These are phyloP conservation scores for Rhodotorula toruloides DNA, from an alignment of 768 basidiomycete genomes.

Conservation along the genomic window DNA sequence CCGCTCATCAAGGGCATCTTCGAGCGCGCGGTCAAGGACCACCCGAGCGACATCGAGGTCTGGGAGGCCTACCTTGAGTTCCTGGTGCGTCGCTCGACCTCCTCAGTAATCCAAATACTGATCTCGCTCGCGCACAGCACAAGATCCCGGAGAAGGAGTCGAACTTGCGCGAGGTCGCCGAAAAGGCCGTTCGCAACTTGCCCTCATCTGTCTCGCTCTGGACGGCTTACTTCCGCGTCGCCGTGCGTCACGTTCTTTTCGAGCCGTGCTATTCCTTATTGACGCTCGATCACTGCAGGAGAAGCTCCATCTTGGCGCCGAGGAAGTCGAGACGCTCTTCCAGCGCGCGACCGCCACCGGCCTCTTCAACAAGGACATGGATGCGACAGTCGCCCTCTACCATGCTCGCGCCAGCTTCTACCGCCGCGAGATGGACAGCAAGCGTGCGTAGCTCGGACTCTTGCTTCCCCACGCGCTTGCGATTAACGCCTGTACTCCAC, in stretches of 20 bases:
- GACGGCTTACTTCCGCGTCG: constrained; percentile 6
- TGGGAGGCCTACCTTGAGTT: constrained; percentile 72
- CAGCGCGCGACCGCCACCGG: constrained; percentile 22
- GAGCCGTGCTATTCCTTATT: background rate
- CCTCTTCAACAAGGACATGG: constrained; percentile 52
- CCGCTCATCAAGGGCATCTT: constrained; percentile 38
- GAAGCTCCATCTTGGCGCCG: constrained; percentile 2
- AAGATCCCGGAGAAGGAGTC: constrained; percentile 10
- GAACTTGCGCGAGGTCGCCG: constrained; percentile 8
- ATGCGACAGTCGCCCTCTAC: constrained; percentile 61
- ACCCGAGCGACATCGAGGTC: constrained; percentile 31
- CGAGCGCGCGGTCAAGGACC: constrained; percentile 37
- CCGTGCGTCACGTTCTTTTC: constrained; percentile 3
- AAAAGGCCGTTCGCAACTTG: constrained; percentile 22
- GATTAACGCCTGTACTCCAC: background rate
- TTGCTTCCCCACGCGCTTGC: background rate
- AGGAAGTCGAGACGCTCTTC: constrained; percentile 25
- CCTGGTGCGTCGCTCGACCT: constrained; percentile 50
- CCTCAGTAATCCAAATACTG: background rate
- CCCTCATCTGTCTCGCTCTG: constrained; percentile 15
- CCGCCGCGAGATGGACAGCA: constrained; percentile 23
- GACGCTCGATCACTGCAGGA: background rate
- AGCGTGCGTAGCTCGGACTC: background rate
- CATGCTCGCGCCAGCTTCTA: constrained; percentile 53
- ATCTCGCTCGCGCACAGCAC: background rate